phyloP scores from a whole-genome alignment of 2,329 filamentous ascomycete genomes.

The Colletotrichum sp. region DNA sequence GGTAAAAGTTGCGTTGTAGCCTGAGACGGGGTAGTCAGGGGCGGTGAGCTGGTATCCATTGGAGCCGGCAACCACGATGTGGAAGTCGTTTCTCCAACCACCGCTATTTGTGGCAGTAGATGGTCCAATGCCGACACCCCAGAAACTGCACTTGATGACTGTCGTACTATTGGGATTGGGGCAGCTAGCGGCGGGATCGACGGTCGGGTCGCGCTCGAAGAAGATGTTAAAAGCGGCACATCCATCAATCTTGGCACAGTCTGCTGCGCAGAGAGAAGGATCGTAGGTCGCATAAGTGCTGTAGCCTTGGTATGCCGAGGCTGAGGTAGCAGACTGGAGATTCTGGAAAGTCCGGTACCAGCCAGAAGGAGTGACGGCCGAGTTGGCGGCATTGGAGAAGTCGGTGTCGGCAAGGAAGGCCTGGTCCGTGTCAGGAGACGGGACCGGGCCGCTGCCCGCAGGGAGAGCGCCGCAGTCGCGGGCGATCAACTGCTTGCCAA shows the following conservation, averaged over 20 bases:
- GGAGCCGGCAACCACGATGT: conserved; percentile 19
- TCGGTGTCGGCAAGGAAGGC: background rate
- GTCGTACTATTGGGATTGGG: background rate
- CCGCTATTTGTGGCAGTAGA: conserved; percentile 17
- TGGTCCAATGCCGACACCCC: conserved; percentile 11
- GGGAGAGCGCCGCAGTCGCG: background rate
- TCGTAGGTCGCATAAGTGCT: background rate
- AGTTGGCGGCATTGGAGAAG: background rate
- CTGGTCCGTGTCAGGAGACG: background rate
- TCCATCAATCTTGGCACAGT: background rate
- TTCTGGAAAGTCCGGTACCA: conserved; percentile 9
- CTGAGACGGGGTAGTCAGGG: background rate
- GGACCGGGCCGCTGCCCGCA: background rate
- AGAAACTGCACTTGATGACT: conserved; percentile 17
- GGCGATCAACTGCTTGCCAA: background rate
- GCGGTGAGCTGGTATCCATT: conserved; percentile 20
- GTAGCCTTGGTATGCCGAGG: background rate
- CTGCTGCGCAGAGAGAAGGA: background rate
- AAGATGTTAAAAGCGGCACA: conserved; percentile 7
- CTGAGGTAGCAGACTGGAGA: conserved; percentile 4
- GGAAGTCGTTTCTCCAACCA: conserved; percentile 9
- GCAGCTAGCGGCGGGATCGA: background rate
- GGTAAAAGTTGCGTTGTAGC: background rate
- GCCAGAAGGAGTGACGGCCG: background rate
- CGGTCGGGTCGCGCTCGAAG: conserved; percentile 6